These are phyloP conservation scores for Lycium barbarum DNA, from an alignment of 257 asterid genomes.

Conservation along the genomic window DNA sequence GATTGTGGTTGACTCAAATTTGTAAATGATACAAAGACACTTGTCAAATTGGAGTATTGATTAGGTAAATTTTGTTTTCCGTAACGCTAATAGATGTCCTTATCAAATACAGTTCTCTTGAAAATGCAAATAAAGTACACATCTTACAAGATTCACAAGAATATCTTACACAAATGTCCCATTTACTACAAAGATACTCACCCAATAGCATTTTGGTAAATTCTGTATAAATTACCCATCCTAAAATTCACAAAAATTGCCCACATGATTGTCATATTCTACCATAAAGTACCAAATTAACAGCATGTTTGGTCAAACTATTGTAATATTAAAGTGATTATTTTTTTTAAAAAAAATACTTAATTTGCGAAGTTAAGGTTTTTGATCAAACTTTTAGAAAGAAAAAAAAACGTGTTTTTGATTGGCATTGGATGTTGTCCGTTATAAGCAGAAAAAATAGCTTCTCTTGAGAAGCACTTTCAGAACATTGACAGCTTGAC, in stretches of 20 bases:
- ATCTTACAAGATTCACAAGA: neutral
- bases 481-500: too few relatives aligned
- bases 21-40: neutral
- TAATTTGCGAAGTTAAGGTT: too few relatives aligned
- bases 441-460: too few relatives aligned
- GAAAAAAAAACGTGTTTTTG: too few relatives aligned
- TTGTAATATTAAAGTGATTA: too few relatives aligned
- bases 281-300: neutral
- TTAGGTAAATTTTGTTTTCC: neutral
- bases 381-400: too few relatives aligned
- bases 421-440: too few relatives aligned
- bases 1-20: neutral
- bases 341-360: too few relatives aligned
- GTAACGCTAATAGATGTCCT: too few relatives aligned
- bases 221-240: neutral
- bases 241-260: neutral
- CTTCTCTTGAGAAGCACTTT: too few relatives aligned
- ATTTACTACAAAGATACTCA: neutral
- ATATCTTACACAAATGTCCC: neutral
- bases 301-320: too few relatives aligned
- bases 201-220: neutral
- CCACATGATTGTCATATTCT: neutral
- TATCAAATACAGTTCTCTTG: neutral
- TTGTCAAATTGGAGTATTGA: neutral
- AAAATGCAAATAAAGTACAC: neutral